These are phyloP conservation scores for Dictyophora rubrovolvata DNA, from an alignment of 768 basidiomycete genomes.

Conservation along the genomic window DNA sequence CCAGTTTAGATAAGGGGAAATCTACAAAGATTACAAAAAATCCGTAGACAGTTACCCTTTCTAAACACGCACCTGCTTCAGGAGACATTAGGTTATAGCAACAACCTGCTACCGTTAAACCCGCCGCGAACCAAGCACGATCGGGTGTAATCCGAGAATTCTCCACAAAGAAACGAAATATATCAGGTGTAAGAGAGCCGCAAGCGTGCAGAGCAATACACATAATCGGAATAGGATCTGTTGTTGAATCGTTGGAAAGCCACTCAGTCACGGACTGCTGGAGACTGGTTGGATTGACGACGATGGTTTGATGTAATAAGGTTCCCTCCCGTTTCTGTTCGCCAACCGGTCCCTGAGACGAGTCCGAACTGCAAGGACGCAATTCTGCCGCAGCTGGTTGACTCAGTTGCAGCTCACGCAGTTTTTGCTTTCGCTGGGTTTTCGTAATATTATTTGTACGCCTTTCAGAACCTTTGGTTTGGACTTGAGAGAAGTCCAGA, in stretches of 20 bases:
- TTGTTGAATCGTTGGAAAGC: conserved; percentile 23
- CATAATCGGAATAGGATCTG: conserved; percentile 33
- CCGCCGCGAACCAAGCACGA: conserved; percentile 39
- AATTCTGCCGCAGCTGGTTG: neutral
- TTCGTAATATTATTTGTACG: conserved; percentile 22
- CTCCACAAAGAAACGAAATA: conserved; percentile 43
- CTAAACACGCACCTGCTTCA: conserved; percentile 29
- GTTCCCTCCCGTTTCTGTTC: conserved; percentile 20
- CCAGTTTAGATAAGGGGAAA: conserved; percentile 39
- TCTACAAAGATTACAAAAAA: conserved; percentile 25
- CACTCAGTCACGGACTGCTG: conserved; percentile 40
- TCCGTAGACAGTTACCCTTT: conserved; percentile 4
- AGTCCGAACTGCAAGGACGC: neutral
- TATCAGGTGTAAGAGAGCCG: conserved; percentile 60
- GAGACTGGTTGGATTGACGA: conserved; percentile 42
- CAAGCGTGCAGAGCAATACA: conserved; percentile 69
- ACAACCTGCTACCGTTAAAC: conserved; percentile 58
- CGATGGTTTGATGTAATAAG: conserved; percentile 46
- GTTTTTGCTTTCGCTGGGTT: neutral
- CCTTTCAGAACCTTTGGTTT: conserved; percentile 46
- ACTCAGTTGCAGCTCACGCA: neutral
- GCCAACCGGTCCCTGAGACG: neutral
- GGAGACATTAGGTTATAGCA: conserved; percentile 65
- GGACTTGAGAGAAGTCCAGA: conserved; percentile 49
- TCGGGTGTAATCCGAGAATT: neutral